Evolutionary conservation across 306 rosid genomes (phyloP).

Genomic region (Sechiopsis laciniata): DNA sequence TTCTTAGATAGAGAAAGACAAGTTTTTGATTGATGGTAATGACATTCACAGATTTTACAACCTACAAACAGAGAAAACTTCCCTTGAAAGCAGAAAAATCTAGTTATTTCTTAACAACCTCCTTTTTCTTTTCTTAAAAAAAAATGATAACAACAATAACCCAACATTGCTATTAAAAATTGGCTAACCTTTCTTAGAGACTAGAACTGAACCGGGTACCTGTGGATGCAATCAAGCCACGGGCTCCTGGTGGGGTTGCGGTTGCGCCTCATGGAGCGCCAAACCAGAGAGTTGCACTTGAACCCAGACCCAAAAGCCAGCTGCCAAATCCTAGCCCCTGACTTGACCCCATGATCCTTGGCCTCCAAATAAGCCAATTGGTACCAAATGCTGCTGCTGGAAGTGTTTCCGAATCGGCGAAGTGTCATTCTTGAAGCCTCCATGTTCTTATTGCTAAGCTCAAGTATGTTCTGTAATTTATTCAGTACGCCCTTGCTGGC

Average conservation of each 20-base stretch:
- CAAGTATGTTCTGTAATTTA: slow-evolving; percentile 82
- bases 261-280: slow-evolving; percentile 60
- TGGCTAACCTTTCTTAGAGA: no score
- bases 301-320: slow-evolving; percentile 91
- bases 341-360: slow-evolving; percentile 49
- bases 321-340: slow-evolving; percentile 87
- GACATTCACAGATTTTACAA: background rate
- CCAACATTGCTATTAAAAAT: background rate
- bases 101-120: background rate
- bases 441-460: slow-evolving; percentile 67
- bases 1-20: background rate
- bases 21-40: background rate
- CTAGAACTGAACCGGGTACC: slow-evolving; percentile 43
- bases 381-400: slow-evolving; percentile 96
- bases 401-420: slow-evolving; percentile 86
- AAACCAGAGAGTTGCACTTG: slow-evolving; percentile 83
- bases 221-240: slow-evolving; percentile 74
- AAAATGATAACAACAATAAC: no score
- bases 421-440: slow-evolving; percentile 86
- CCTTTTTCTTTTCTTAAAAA: background rate
- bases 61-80: background rate
- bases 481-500: slow-evolving; percentile 70
- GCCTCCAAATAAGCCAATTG: slow-evolving; percentile 90
- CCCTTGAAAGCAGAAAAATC: background rate
- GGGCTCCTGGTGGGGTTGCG: slow-evolving; percentile 57